Base-by-base conservation (phyloP, 257 asterid genomes). In the Nicotiana undulata region DNA sequence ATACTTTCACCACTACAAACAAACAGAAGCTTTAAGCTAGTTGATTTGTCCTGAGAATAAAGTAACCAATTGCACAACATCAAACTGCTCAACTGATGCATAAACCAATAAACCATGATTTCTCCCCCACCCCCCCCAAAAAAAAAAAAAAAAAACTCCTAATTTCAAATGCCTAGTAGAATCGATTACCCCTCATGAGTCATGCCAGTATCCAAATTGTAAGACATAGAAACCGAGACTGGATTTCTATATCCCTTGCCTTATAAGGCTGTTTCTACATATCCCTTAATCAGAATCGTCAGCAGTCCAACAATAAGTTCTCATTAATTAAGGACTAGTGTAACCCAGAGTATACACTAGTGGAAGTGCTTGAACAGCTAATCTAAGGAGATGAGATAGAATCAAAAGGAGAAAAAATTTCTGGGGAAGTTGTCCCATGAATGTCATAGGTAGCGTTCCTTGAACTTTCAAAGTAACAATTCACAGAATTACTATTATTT, bases 1-100 rank as follows among this genome's bases (percentile, higher is more conserved):
- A 96, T 96, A 87, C 99, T 94, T 86, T 96, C 99, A 75, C 99
- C 99, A 87, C 99, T 96, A 89, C 26, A 81, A 37, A 77, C 61
- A 80, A 63, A 84, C 82, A 79, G 13, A 80, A 77, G 80, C 59
- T 37, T 40, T 49, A 55, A 24, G 40, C 67, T 18, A 44, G n/a
- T 37, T 37, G 34, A 26, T 51, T 58, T 22, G 24, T 76, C 68
- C 18, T 61, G 24, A 40, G 29, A 58, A 80, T 67, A 49, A 24
- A 70, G 58, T 63, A 11, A n/a, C 75, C 46, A 24, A 79, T 29
- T 24, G 78, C n/a, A 74, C 78, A 72, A 22, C 40, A 74, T 49
- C 61, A 74, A 74, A 8, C 78, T n/a, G 16, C 61, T 74, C 2
- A 0, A 74, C 34, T 29, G 78, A 74, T 74, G 9, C 78, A 49